Evolutionary conservation across 139 green algal species (phyloP), one percentile per base, ranked within the genome.

Genomic region (Haematococcus sp.): DNA sequence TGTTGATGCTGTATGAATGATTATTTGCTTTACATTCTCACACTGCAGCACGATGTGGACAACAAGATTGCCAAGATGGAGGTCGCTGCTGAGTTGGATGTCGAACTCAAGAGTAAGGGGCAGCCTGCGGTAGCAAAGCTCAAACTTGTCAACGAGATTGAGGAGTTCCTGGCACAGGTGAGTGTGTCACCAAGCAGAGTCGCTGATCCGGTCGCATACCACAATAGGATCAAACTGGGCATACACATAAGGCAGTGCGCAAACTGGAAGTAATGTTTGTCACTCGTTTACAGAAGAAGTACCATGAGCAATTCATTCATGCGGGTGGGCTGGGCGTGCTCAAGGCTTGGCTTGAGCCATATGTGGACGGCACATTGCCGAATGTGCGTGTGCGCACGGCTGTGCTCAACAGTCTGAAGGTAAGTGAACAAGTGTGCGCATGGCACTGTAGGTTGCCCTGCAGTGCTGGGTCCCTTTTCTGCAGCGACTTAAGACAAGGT

Each of bases 341-440:
- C 65, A 86, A 86, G 74, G 69, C 76, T 13, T 88, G 83, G 83
- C 64, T 88, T 59, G 76, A 84, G 74, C 83, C 83, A 3, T 86
- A 86, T 74, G 25, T 19, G 9, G 78, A 88, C 33, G 83, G 83
- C 71, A 81, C 80, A 23, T 71, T 88, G 65, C 83, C 83, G 28
- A 86, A 86, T 46, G 46, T 72, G 44, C 60, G 66, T 0, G 73
- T 88, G 13, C 52, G 82, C 4, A 59, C 61, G 5, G 55, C 67
- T 2, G 55, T 87, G 35, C 72, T 87, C 27, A 79, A 64, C 34
- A 52, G 2, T 34, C 78, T 59, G 67, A 76, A 76, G 77, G 77
- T 83, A 52, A 7, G 71, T 4, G 65, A 27, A 15, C 28, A 19
- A 25, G 44, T 27, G 58, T 61, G 34, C 40, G 43, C 9, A 13